Base-by-base conservation (phyloP, 2,329 filamentous ascomycete genomes). In the Trichoderma breve region DNA sequence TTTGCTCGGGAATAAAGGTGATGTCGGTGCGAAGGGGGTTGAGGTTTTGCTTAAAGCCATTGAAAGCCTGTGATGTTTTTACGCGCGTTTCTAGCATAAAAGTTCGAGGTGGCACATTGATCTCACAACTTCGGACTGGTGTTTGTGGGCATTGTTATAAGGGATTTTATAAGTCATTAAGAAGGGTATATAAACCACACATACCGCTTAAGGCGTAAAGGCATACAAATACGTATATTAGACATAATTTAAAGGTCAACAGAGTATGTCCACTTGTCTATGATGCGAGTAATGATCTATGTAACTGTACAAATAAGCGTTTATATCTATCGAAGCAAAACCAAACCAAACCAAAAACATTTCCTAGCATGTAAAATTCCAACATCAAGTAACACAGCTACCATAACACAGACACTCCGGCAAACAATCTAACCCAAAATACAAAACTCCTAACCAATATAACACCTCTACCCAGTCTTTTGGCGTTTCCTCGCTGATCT, bases 31-130 rank as follows among this genome's bases (percentile, higher is more conserved):
- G n/a, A 83, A 82, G 58, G 88, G 87, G 1, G 75, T 92, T 30
- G 85, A 89, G 71, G 89, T 91, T 6, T 81, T 92, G 73, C 79
- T 90, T 71, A 85, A 82, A 74, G 89, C 89, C 26, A 90, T 92
- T 74, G 89, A 88, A 76, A 83, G 84, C 9, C 80, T 92, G 72
- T 91, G 77, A 77, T 71, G n/a, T 69, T 18, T 60, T 7, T 28
- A 47, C 28, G n/a, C 14, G 18, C 24, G 15, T 60, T 58, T 68
- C 26, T 47, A 60, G 36, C 65, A 34, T 69, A 51, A 39, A 30
- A 15, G 21, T 24, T 61, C 57, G n/a, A n/a, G 15, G 71, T 18
- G 62, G 30, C 11, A 14, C 3, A 18, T 32, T 60, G 8, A 61
- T 47, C 30, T 24, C 30, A 53, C 24, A 18, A 30, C 30, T 28